Percentiles rank a stretch among this genome's conserved stretches.
Evolutionary conservation across 805 yeast species (phyloP).

Genomic region (Alloascoidea hylecoeti): DNA sequence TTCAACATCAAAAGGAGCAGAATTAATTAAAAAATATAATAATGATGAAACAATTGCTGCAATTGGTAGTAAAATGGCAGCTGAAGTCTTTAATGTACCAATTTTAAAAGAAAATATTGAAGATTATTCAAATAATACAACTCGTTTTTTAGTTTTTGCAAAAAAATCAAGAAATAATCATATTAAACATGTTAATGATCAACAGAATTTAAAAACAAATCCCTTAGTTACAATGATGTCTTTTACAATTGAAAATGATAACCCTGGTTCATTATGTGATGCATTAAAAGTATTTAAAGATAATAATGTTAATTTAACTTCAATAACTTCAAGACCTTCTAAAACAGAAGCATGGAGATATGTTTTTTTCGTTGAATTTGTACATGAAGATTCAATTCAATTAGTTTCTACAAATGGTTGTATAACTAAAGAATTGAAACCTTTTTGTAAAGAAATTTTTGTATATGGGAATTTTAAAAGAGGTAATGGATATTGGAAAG

Average conservation of each 20-base stretch:
- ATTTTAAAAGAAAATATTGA: conserved; percentile 46
- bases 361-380: conserved; percentile 65
- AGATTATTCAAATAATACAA: conserved; percentile 64
- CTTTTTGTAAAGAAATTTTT: conserved; percentile 32
- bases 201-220: too few relatives aligned
- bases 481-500: conserved; percentile 21
- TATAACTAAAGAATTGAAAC: conserved; percentile 25
- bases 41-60: conserved; percentile 56
- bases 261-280: conserved; percentile 63
- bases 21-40: too few relatives aligned
- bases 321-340: conserved; percentile 71
- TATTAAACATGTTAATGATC: not conserved
- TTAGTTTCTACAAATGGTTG: conserved; percentile 15
- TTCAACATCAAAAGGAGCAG: conserved; percentile 83
- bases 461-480: conserved; percentile 47
- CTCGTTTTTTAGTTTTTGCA: conserved; percentile 68
- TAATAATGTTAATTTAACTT: conserved; percentile 46
- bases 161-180: not conserved
- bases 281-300: conserved; percentile 44
- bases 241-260: conserved; percentile 48
- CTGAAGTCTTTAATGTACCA: conserved; percentile 41
- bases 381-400: conserved; percentile 23
- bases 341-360: conserved; percentile 61
- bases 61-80: conserved; percentile 59
- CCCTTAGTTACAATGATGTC: conserved; percentile 41